phyloP scores from a whole-genome alignment of 345 rosid species.

The Raphanus raphanistrum region DNA sequence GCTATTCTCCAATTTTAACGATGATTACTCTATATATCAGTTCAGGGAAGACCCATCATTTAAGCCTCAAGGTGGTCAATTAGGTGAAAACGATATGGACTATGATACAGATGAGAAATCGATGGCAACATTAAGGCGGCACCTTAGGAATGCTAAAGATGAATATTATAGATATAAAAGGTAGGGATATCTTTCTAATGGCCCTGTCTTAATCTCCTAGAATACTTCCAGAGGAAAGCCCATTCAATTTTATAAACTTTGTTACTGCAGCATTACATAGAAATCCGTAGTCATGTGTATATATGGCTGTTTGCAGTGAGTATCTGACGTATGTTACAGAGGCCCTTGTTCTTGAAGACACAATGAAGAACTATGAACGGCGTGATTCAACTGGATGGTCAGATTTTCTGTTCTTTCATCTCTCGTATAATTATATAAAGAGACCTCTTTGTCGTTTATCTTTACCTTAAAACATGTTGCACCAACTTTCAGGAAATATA shows the following conservation, averaged over 20 bases:
- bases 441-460: conserved; percentile 10
- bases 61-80: conserved; percentile 95
- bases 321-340: conserved; percentile 77
- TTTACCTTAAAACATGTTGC: conserved; percentile 24
- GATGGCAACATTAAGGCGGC: conserved; percentile 97
- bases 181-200: conserved; percentile 41
- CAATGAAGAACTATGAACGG: conserved; percentile 81
- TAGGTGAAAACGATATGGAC: conserved; percentile 99
- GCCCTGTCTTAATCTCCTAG: neutral
- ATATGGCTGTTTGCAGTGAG: conserved; percentile 55
- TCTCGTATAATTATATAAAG: neutral
- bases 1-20: conserved; percentile 14
- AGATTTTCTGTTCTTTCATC: conserved; percentile 33
- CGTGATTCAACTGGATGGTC: conserved; percentile 92
- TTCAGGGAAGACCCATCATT: conserved; percentile 89
- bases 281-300: neutral
- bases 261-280: neutral
- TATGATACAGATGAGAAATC: conserved; percentile 98
- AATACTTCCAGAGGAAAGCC: neutral
- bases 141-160: conserved; percentile 91
- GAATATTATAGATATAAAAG: conserved; percentile 93
- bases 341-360: conserved; percentile 94
- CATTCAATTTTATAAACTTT: neutral
- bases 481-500: conserved; percentile 63
- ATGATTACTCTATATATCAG: conserved; percentile 46